Evolutionary conservation across 1,284 basidiomycete species (phyloP).

Genomic region (Pseudozyma pruni): DNA sequence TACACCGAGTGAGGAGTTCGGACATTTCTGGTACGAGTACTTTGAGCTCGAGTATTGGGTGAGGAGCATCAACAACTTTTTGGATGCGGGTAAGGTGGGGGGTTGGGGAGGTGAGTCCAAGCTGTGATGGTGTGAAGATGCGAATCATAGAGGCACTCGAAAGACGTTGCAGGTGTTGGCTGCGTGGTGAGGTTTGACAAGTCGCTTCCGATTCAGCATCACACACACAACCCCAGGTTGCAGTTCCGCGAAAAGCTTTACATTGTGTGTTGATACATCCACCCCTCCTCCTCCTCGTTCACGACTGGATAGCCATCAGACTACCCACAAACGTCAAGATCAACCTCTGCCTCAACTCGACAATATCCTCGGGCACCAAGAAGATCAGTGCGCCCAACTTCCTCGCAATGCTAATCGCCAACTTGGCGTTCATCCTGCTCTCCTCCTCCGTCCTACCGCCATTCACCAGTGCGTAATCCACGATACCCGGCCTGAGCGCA

Average conservation of each 20-base stretch:
- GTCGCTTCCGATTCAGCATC: too few relatives aligned
- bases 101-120: constrained; percentile 4
- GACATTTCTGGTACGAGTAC: constrained; percentile 62
- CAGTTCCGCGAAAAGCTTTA: too few relatives aligned
- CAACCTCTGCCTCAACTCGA: constrained; percentile 66
- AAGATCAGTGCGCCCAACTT: constrained; percentile 98
- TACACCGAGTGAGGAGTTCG: constrained; percentile 33
- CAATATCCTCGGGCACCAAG: constrained; percentile 86
- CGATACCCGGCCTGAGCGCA: constrained; percentile 89
- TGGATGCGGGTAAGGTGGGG: constrained; percentile 24
- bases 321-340: constrained; percentile 74
- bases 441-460: constrained; percentile 82
- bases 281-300: neutral
- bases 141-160: too few relatives aligned
- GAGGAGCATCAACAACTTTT: constrained; percentile 31
- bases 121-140: constrained; percentile 2
- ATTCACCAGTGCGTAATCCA: constrained; percentile 87
- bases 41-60: constrained; percentile 44
- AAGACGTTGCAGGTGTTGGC: too few relatives aligned
- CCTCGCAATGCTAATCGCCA: constrained; percentile 96
- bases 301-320: constrained; percentile 65
- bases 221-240: too few relatives aligned
- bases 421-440: constrained; percentile 82
- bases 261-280: neutral
- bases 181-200: too few relatives aligned